Evolutionary conservation across 2,329 filamentous ascomycete genomes (phyloP).

Genomic region (Ophiostoma sp.): DNA sequence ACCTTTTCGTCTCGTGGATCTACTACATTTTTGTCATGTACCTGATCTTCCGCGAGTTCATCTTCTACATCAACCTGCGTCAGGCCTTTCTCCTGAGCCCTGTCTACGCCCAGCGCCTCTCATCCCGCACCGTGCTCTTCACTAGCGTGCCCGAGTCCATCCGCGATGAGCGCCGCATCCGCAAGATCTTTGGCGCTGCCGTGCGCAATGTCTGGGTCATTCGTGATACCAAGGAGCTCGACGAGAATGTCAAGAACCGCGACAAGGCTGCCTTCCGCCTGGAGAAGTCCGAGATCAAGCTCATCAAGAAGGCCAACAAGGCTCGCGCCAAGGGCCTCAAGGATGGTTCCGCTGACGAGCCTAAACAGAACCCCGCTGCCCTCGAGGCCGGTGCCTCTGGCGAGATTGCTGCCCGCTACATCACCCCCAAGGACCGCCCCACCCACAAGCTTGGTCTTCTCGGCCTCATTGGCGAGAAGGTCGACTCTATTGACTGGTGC

Average conservation of each 20-base stretch:
- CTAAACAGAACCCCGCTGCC: conserved; percentile 31
- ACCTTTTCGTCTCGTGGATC: conserved; percentile 72
- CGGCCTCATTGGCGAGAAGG: conserved; percentile 72
- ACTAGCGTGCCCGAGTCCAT: conserved; percentile 76
- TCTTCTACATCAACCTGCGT: conserved; percentile 91
- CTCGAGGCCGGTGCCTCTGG: conserved; percentile 62
- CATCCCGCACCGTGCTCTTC: conserved; percentile 86
- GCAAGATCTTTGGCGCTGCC: conserved; percentile 73
- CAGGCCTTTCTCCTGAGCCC: conserved; percentile 88
- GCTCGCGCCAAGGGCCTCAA: conserved; percentile 63
- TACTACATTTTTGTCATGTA: conserved; percentile 87
- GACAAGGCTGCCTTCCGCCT: conserved; percentile 75
- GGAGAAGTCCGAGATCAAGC: conserved; percentile 78
- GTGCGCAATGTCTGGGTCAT: conserved; percentile 82
- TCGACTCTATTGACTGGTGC: conserved; percentile 90
- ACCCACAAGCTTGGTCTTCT: conserved; percentile 66
- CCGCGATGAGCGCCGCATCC: conserved; percentile 68
- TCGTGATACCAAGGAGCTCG: conserved; percentile 68
- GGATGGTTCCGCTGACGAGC: conserved; percentile 22
- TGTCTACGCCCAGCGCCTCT: conserved; percentile 76
- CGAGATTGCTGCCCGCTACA: conserved; percentile 66
- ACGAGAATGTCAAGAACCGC: conserved; percentile 74
- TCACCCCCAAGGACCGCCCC: conserved; percentile 67
- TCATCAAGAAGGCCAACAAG: conserved; percentile 73
- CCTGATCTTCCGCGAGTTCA: conserved; percentile 80